A percentile compares a stretch with the other conserved stretches of the same genome.
phyloP scores from a whole-genome alignment of 371 early-diverging fungal species.

The Catenaria anguillulae region DNA sequence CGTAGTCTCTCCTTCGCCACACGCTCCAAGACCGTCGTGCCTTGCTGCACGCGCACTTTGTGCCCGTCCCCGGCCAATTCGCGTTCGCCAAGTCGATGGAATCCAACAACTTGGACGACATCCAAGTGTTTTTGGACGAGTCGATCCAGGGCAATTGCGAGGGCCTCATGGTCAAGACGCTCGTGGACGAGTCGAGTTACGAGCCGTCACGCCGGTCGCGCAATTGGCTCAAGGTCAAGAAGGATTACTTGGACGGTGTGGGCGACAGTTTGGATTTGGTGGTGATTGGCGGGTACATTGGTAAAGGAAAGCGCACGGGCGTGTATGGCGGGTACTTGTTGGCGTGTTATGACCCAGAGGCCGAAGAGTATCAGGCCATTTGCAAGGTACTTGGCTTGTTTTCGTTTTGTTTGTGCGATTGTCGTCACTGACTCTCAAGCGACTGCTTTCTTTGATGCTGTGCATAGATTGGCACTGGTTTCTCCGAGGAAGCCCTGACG shows the following conservation, averaged over 20 bases:
- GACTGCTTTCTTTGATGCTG: no score
- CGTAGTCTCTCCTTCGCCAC: conserved; percentile 61
- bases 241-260: conserved; percentile 90
- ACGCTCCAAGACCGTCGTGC: conserved; percentile 68
- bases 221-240: conserved; percentile 99
- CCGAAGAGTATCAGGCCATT: conserved; percentile 87
- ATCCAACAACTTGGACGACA: conserved; percentile 75
- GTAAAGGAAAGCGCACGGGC: conserved; percentile 97
- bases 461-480: conserved; percentile 87
- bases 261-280: conserved; percentile 97
- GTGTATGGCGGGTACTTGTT: conserved; percentile 95
- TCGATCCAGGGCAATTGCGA: conserved; percentile 87
- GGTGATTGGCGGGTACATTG: conserved; percentile 96
- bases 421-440: no score
- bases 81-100: conserved; percentile 76
- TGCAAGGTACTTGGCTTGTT: conserved; percentile 60
- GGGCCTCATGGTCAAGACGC: conserved; percentile 97
- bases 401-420: no score
- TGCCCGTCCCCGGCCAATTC: conserved; percentile 73
- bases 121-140: conserved; percentile 85
- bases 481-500: conserved; percentile 85
- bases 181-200: conserved; percentile 77
- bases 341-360: conserved; percentile 92
- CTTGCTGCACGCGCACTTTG: conserved; percentile 56
- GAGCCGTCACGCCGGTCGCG: conserved; percentile 95